Percentiles rank a stretch among this genome's conserved stretches.
phyloP scores from a whole-genome alignment of 495 filamentous ascomycete genomes.

The Aspergillus homomorphus region DNA sequence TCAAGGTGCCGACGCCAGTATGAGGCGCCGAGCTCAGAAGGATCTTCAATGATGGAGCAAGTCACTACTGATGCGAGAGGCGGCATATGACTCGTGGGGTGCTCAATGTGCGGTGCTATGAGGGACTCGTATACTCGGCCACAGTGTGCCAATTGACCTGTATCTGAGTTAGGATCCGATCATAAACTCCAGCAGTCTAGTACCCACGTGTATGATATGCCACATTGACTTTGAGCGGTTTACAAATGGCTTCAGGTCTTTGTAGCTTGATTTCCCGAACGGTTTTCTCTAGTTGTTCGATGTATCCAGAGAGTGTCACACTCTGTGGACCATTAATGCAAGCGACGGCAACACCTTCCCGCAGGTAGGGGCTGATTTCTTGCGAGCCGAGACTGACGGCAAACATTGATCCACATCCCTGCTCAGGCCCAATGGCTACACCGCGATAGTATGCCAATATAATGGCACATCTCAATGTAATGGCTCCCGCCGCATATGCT shows the following conservation, averaged over 20 bases:
- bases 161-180: too few relatives aligned
- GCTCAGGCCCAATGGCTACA: neutral
- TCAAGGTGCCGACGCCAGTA: conserved; percentile 31
- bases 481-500: conserved; percentile 22
- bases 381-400: conserved; percentile 24
- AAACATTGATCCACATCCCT: conserved; percentile 16
- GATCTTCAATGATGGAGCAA: too few relatives aligned
- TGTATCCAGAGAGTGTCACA: conserved; percentile 28
- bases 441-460: conserved; percentile 23
- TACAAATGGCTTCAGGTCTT: too few relatives aligned
- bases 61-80: too few relatives aligned
- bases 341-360: conserved; percentile 17
- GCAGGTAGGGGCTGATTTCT: conserved; percentile 12
- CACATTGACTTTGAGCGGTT: too few relatives aligned
- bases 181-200: too few relatives aligned
- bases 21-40: too few relatives aligned
- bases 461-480: conserved; percentile 16
- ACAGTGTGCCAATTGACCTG: conserved; percentile 20
- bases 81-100: too few relatives aligned
- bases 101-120: too few relatives aligned
- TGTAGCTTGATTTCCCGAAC: conserved; percentile 26
- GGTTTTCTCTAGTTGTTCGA: conserved; percentile 35
- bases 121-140: conserved; percentile 24
- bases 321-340: conserved; percentile 27
- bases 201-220: too few relatives aligned